phyloP scores from a whole-genome alignment of 768 basidiomycete species.

The Pleurotus tuoliensis region DNA sequence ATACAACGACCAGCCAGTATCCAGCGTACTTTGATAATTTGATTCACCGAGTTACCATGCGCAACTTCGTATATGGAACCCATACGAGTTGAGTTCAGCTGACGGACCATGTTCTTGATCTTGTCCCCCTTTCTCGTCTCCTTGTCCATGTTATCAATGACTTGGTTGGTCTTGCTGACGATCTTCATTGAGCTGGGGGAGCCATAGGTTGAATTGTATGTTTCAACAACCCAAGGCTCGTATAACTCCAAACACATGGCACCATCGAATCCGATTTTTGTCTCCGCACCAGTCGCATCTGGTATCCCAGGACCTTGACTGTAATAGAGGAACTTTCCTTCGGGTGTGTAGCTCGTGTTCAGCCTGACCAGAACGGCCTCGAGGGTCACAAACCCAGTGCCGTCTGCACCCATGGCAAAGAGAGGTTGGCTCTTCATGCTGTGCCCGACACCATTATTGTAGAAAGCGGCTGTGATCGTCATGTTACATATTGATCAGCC shows the following conservation, averaged over 20 bases:
- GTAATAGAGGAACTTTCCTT: slow-evolving; percentile 15
- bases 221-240: slow-evolving; percentile 14
- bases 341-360: slow-evolving; percentile 18
- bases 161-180: slow-evolving; percentile 23
- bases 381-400: slow-evolving; percentile 17
- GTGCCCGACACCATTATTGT: slow-evolving; percentile 29
- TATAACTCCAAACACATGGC: slow-evolving; percentile 14
- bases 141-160: slow-evolving; percentile 17
- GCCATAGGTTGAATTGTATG: slow-evolving; percentile 21
- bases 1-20: background rate
- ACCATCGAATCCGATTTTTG: slow-evolving; percentile 11
- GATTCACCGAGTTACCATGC: slow-evolving; percentile 35
- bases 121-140: slow-evolving; percentile 20
- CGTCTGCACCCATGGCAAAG: slow-evolving; percentile 12
- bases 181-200: slow-evolving; percentile 26
- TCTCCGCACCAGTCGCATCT: slow-evolving; percentile 6
- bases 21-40: slow-evolving; percentile 27
- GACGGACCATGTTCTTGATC: slow-evolving; percentile 16
- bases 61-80: slow-evolving; percentile 23
- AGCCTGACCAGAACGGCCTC: slow-evolving; percentile 18
- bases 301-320: slow-evolving; percentile 8
- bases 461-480: slow-evolving; percentile 24
- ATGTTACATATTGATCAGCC: background rate
- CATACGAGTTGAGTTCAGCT: slow-evolving; percentile 26
- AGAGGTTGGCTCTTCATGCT: slow-evolving; percentile 19